These are phyloP conservation scores for Hanseniaspora valbyensis DNA, from an alignment of 805 yeast species.

Conservation along the genomic window DNA sequence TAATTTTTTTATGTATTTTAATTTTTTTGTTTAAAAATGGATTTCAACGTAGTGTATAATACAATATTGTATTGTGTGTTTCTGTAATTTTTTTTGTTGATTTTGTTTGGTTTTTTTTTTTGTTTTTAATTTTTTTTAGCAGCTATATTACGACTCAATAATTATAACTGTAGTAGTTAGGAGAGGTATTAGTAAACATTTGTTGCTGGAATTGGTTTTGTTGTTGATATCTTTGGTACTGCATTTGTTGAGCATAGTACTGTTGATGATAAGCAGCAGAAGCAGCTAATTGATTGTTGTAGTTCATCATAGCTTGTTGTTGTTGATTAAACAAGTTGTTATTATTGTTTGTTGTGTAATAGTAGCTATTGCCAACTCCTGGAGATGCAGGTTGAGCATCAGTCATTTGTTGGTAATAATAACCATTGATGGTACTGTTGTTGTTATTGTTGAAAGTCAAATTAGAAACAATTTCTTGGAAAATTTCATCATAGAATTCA, in stretches of 20 bases:
- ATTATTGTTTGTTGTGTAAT: no score
- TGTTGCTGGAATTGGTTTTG: neutral
- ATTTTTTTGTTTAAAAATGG: no score
- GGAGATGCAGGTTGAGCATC: neutral
- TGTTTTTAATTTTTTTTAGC: no score
- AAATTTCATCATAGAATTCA: constrained; percentile 12
- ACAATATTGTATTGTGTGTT: no score
- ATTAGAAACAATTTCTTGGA: constrained; percentile 8
- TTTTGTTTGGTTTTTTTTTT: no score
- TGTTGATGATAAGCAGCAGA: constrained; percentile 1
- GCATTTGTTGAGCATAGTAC: constrained; percentile 9
- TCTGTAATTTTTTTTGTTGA: no score
- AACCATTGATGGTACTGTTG: neutral
- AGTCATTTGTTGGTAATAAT: neutral
- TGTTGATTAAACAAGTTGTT: no score
- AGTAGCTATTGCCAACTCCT: neutral
- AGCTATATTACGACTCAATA: no score
- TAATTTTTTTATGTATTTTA: no score
- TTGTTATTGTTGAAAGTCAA: neutral
- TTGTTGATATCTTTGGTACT: constrained; percentile 1
- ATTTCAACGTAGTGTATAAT: no score
- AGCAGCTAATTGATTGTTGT: neutral
- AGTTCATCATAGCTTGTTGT: neutral
- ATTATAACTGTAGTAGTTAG: neutral
- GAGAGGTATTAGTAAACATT: neutral